Evolutionary conservation across 2,329 filamentous ascomycete genomes (phyloP), one percentile per base, ranked within the genome.

Genomic region (Anthostomella pinea): DNA sequence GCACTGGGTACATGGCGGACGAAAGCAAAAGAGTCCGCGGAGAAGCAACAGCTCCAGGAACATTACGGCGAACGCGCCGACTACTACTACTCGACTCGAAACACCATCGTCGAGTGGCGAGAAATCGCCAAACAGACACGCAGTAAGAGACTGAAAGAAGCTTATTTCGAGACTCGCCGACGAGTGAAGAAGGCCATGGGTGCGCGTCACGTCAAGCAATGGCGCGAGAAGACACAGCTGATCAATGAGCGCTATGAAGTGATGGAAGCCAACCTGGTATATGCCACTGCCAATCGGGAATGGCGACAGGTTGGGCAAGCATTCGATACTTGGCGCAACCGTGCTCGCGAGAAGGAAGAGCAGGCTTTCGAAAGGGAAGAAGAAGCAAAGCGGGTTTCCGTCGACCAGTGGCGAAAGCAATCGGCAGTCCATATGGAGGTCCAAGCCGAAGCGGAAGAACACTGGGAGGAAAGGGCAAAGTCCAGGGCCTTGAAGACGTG

Each of bases 171-270:
- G 41, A 56, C 56, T 11, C 58, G 58, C 15, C 58, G 57, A 10
- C 43, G 51, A 33, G 57, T 61, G 16, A 61, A 60, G 46, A 59
- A 49, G 38, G 50, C 49, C 4, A 58, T 60, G 55, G 58, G 58
- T 8, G 45, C 46, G 16, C 56, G 54, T 11, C 57, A 51, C 18
- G 41, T 61, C 16, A 46, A 39, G 15, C 38, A 49, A 35, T 61
- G 58, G 58, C 55, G 53, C 6, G 38, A 45, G 24, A 45, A 48
- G 30, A 43, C 58, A 3, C 46, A 48, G 21, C 44, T 51, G n/a
- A 57, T 46, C 28, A 41, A 49, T 35, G 42, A 51, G 31, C 53
- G 48, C 21, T 48, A 37, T 20, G 51, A 56, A 24, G 28, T 34
- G 4, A 51, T 60, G 54, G 46, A 59, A 33, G 39, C 36, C 2